Evolutionary conservation across 192 early-diverging fungal genomes (phyloP).

Genomic region (Thamnidium elegans): DNA sequence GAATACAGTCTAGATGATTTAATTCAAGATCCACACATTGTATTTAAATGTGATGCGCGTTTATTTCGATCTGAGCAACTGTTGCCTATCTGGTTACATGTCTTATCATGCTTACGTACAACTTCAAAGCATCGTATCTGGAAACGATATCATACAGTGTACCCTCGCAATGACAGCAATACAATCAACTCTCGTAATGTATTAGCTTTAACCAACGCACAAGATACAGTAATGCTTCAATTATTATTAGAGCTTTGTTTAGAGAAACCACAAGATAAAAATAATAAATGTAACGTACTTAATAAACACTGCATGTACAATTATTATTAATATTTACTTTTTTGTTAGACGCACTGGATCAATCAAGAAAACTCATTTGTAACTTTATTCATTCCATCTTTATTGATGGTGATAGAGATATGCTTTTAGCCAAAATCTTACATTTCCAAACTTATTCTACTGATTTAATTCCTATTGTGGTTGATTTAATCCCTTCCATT

Average conservation of each 20-base stretch:
- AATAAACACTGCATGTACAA: not conserved
- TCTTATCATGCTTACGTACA: constrained; percentile 26
- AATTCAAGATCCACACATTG: constrained; percentile 53
- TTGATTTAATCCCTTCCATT: constrained; percentile 63
- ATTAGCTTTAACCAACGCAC: constrained; percentile 48
- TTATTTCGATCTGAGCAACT: constrained; percentile 53
- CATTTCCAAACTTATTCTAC: constrained; percentile 63
- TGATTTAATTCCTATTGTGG: constrained; percentile 48
- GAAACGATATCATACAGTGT: constrained; percentile 32
- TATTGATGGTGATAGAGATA: constrained; percentile 48
- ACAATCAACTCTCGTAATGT: constrained; percentile 39
- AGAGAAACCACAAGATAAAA: constrained; percentile 2
- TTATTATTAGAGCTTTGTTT: constrained; percentile 49
- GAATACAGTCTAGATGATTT: constrained; percentile 25
- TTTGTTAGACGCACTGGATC: not conserved
- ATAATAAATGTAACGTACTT: constrained; percentile 3
- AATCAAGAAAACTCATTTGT: constrained; percentile 35
- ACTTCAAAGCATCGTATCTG: constrained; percentile 31
- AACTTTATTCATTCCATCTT: constrained; percentile 60
- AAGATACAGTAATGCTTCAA: constrained; percentile 55
- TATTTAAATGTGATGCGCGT: constrained; percentile 52
- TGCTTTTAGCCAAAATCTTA: constrained; percentile 49
- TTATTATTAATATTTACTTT: not conserved
- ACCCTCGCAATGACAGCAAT: constrained; percentile 18
- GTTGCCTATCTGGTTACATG: constrained; percentile 40